phyloP scores from a whole-genome alignment of 2,329 filamentous ascomycete species.

The Chalaropsis ovoidea region DNA sequence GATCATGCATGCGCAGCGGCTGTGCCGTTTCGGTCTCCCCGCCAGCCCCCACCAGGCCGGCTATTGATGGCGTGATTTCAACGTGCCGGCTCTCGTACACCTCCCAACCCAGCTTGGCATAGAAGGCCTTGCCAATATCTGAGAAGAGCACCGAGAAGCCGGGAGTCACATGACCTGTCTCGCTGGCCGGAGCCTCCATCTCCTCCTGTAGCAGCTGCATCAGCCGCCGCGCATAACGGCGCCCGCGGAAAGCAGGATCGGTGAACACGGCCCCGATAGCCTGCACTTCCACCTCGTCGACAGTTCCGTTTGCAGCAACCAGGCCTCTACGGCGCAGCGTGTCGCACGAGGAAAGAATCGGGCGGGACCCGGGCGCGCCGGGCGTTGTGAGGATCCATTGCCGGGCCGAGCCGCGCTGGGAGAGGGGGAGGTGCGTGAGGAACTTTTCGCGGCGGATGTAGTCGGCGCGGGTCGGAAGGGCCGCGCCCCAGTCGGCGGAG shows the following conservation, averaged over 20 bases:
- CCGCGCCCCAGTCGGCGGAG: conserved; percentile 48
- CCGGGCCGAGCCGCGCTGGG: conserved; percentile 48
- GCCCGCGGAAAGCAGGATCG: conserved; percentile 53
- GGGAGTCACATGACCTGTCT: conserved; percentile 32
- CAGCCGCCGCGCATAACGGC: conserved; percentile 70
- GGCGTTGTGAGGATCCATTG: conserved; percentile 54
- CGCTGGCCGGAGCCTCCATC: conserved; percentile 27
- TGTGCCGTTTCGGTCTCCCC: conserved; percentile 22
- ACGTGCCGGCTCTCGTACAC: conserved; percentile 65
- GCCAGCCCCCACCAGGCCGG: conserved; percentile 23
- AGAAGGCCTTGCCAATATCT: conserved; percentile 76
- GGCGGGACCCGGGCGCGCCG: conserved; percentile 32
- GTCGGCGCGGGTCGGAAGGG: conserved; percentile 40
- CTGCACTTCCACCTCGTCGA: conserved; percentile 45
- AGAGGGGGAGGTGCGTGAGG: conserved; percentile 48
- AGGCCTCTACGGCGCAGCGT: conserved; percentile 51
- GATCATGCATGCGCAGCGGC: conserved; percentile 48
- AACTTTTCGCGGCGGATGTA: conserved; percentile 52
- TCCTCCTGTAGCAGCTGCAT: conserved; percentile 42
- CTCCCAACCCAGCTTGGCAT: conserved; percentile 66
- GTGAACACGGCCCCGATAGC: conserved; percentile 76
- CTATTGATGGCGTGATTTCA: conserved; percentile 41
- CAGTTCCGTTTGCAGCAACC: conserved; percentile 12
- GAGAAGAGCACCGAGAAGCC: conserved; percentile 73
- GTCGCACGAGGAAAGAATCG: conserved; percentile 55